phyloP scores from a whole-genome alignment of 805 yeast genomes.

The Yamadazyma insecticola region DNA sequence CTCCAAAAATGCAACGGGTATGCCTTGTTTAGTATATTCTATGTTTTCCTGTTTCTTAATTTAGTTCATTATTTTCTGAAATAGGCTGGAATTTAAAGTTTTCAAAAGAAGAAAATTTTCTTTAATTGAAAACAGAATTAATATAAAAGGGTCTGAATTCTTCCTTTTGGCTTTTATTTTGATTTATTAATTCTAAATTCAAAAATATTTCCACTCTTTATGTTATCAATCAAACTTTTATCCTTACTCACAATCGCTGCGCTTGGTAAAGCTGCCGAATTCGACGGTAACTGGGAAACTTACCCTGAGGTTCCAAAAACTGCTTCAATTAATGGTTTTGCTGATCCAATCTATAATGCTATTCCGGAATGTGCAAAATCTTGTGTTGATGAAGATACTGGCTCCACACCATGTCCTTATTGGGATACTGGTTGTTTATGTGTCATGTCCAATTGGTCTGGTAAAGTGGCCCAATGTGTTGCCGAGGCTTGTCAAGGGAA shows the following conservation, averaged over 20 bases:
- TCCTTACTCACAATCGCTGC: constrained; percentile 14
- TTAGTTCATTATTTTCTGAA: too few species aligned
- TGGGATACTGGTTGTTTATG: constrained; percentile 46
- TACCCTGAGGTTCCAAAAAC: constrained; percentile 34
- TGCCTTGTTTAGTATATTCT: too few species aligned
- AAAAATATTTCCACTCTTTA: constrained; percentile 9
- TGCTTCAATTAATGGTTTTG: constrained; percentile 40
- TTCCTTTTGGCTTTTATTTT: too few species aligned
- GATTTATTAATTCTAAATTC: too few species aligned
- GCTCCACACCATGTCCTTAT: constrained; percentile 39
- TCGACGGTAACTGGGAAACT: constrained; percentile 17
- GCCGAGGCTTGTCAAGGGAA: constrained; percentile 31
- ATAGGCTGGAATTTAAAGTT: too few species aligned
- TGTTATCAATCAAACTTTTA: constrained; percentile 10
- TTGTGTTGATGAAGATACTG: constrained; percentile 29
- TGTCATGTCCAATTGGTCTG: constrained; percentile 34
- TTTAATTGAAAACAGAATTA: too few species aligned
- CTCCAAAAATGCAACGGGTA: too few species aligned
- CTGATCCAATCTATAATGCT: constrained; percentile 30
- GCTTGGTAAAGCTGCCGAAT: constrained; percentile 10
- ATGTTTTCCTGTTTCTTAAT: too few species aligned
- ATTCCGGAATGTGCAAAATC: constrained; percentile 34
- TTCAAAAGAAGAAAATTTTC: too few species aligned
- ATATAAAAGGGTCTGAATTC: too few species aligned
- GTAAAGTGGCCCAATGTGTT: constrained; percentile 34